phyloP scores from a whole-genome alignment of 2,329 filamentous ascomycete species.

The Fusarium cicatricum region DNA sequence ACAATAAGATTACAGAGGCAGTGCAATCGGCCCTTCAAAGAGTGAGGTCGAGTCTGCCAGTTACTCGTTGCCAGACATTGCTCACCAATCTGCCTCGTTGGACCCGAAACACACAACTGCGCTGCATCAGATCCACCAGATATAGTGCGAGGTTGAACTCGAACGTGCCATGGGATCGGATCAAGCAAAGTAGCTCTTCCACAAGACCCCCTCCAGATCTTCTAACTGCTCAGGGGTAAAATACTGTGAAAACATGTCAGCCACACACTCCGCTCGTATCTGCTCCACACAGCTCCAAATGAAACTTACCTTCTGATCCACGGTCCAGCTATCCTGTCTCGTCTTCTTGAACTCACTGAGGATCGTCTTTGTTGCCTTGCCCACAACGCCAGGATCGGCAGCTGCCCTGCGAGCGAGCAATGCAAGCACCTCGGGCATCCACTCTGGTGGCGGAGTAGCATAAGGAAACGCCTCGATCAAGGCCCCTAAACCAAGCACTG shows the following conservation, averaged over 20 bases:
- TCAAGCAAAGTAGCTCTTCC: slow-evolving; percentile 99
- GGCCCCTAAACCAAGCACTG: slow-evolving; percentile 88
- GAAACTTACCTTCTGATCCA: slow-evolving; percentile 88
- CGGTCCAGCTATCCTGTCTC: slow-evolving; percentile 96
- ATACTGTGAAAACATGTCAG: slow-evolving; percentile 59
- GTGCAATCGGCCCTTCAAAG: slow-evolving; percentile 3
- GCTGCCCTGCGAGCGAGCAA: slow-evolving; percentile 85
- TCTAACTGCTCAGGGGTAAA: slow-evolving; percentile 94
- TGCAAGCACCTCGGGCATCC: slow-evolving; percentile 94
- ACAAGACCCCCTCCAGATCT: slow-evolving; percentile 93
- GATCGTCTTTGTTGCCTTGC: slow-evolving; percentile 93
- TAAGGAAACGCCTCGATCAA: slow-evolving; percentile 97
- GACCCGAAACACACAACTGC: neutral
- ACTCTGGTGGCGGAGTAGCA: slow-evolving; percentile 86
- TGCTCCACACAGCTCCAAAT: neutral
- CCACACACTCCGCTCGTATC: neutral
- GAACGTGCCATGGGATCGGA: neutral
- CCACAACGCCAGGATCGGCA: slow-evolving; percentile 88
- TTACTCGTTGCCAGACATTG: neutral
- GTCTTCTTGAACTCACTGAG: slow-evolving; percentile 99
- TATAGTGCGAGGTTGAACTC: slow-evolving; percentile 22
- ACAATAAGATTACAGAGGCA: slow-evolving; percentile 25
- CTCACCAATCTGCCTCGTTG: neutral
- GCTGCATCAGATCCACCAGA: neutral
- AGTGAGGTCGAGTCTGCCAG: neutral